phyloP scores from a whole-genome alignment of 768 basidiomycete genomes.

The Podaxis sp. region DNA sequence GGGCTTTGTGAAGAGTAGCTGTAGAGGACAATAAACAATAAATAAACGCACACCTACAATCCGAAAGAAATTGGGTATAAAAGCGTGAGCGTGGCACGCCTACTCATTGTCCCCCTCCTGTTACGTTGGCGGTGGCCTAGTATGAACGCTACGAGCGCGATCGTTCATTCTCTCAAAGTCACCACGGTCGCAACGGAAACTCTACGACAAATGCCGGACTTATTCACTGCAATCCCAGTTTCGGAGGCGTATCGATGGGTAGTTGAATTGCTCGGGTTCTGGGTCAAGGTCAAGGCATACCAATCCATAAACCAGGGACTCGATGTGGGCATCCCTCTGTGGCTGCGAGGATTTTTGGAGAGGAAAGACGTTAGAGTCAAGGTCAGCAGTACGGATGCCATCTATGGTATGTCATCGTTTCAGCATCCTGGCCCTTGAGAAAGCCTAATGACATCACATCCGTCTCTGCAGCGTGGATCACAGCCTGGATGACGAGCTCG shows the following conservation, averaged over 20 bases:
- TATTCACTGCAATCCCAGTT: neutral
- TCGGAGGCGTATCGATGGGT: neutral
- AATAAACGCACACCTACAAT: neutral
- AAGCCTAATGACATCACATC: neutral
- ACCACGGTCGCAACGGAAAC: neutral
- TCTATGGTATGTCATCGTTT: slow-evolving; percentile 3
- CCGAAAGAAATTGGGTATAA: neutral
- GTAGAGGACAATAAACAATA: neutral
- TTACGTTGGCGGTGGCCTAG: neutral
- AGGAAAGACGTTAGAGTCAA: neutral
- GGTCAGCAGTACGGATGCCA: neutral
- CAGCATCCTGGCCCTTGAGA: neutral
- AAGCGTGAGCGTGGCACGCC: neutral
- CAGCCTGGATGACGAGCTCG: slow-evolving; percentile 57
- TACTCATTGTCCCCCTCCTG: neutral
- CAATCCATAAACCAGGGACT: neutral
- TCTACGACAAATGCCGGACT: neutral
- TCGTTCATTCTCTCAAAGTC: neutral
- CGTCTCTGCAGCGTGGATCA: slow-evolving; percentile 48
- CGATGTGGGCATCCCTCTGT: neutral
- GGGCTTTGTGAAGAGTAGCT: neutral
- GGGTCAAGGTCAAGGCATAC: neutral
- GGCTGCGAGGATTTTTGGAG: neutral
- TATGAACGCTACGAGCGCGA: neutral
- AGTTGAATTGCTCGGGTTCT: neutral